phyloP scores from a whole-genome alignment of 352 stramenopile genomes.

The Globisporangium cederbergense region DNA sequence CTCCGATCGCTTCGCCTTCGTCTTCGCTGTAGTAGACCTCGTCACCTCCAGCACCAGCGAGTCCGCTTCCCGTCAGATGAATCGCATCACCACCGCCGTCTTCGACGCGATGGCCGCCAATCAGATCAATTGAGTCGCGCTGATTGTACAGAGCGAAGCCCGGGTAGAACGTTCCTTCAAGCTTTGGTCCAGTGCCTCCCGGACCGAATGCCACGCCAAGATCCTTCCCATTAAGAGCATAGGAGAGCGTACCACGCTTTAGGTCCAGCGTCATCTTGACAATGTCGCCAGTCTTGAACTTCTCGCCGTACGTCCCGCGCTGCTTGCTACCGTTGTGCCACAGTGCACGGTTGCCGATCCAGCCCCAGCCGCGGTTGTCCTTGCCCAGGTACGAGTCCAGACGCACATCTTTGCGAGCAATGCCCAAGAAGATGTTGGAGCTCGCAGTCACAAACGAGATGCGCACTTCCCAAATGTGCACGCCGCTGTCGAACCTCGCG shows the following conservation, averaged over 20 bases:
- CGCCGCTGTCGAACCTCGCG: conserved; percentile 76
- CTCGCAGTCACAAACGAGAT: conserved; percentile 87
- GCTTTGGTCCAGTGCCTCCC: conserved; percentile 76
- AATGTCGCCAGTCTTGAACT: conserved; percentile 88
- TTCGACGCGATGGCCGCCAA: conserved; percentile 81
- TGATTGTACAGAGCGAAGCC: conserved; percentile 88
- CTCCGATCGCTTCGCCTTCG: conserved; percentile 51
- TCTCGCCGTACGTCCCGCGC: conserved; percentile 86
- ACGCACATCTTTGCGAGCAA: conserved; percentile 78
- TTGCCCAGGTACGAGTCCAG: conserved; percentile 90
- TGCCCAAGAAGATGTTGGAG: conserved; percentile 88
- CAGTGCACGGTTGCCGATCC: conserved; percentile 87
- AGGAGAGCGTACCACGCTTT: conserved; percentile 79
- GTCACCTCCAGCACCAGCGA: conserved; percentile 35
- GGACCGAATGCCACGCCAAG: conserved; percentile 87
- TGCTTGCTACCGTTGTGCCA: conserved; percentile 92
- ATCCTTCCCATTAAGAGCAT: conserved; percentile 88
- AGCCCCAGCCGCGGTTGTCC: conserved; percentile 89
- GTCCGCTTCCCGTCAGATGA: conserved; percentile 25
- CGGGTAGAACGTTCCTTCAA: conserved; percentile 85
- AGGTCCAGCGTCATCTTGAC: conserved; percentile 83
- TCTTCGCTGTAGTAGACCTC: conserved; percentile 85
- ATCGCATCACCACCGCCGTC: conserved; percentile 38
- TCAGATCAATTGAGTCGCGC: conserved; percentile 81
- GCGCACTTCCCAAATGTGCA: conserved; percentile 88